These are phyloP conservation scores for Claviceps purpurea DNA, from an alignment of 2,329 filamentous ascomycete genomes.

Conservation along the genomic window DNA sequence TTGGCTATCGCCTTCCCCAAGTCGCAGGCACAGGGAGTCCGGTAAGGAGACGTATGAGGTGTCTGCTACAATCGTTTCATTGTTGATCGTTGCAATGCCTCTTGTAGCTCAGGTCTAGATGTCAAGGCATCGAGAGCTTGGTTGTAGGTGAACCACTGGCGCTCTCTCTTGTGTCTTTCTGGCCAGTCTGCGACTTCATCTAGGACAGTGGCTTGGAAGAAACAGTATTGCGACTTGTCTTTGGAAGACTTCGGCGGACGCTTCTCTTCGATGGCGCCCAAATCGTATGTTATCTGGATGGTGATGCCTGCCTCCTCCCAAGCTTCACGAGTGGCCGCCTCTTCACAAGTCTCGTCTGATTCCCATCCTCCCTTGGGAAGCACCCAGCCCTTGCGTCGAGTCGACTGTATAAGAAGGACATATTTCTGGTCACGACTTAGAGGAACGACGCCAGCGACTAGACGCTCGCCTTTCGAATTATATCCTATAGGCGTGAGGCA, in stretches of 20 bases:
- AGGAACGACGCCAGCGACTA: slow-evolving; percentile 90
- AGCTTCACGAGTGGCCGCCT: slow-evolving; percentile 79
- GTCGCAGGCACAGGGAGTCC: not conserved
- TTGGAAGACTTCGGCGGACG: slow-evolving; percentile 62
- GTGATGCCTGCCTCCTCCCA: slow-evolving; percentile 97
- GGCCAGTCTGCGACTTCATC: slow-evolving; percentile 83
- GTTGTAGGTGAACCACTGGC: slow-evolving; percentile 77
- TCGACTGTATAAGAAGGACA: slow-evolving; percentile 89
- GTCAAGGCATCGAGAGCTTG: slow-evolving; percentile 69
- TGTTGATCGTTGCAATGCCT: slow-evolving; percentile 73
- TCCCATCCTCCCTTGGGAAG: slow-evolving; percentile 98
- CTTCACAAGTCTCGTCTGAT: slow-evolving; percentile 74
- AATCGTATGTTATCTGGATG: slow-evolving; percentile 69
- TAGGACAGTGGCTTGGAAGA: slow-evolving; percentile 79
- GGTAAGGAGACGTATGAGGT: not conserved
- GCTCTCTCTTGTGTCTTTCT: slow-evolving; percentile 79
- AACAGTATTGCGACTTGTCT: slow-evolving; percentile 54
- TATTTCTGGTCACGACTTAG: slow-evolving; percentile 73
- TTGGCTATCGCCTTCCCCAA: not conserved
- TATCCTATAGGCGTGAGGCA: slow-evolving; percentile 52
- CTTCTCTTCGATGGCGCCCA: slow-evolving; percentile 77
- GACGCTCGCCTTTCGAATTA: slow-evolving; percentile 77
- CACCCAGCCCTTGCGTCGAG: slow-evolving; percentile 84
- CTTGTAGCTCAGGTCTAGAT: slow-evolving; percentile 71
- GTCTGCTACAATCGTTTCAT: slow-evolving; percentile 33